Base-by-base conservation (phyloP, 495 filamentous ascomycete species). In the Lasiosphaeris hirsuta region DNA sequence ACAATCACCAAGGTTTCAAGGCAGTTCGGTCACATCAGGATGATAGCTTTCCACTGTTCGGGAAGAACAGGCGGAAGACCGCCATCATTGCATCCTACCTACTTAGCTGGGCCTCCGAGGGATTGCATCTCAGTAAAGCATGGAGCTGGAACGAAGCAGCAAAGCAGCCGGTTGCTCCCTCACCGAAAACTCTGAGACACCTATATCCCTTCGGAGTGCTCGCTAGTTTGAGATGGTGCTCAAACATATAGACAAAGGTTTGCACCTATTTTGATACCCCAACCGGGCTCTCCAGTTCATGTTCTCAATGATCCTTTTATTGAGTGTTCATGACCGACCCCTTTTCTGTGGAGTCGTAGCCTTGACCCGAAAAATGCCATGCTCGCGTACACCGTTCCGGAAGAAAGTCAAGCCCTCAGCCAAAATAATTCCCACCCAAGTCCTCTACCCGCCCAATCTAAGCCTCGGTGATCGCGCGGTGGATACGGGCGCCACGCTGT, bases 401-500 rank as follows among this genome's bases (percentile, higher is more conserved):
- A 69, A 69, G 59, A 69, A 70, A 69, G 66, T 60, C 64, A 69
- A 71, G 67, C 67, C 69, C 67, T 63, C 65, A 66, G 62, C 66
- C 61, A 66, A 64, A 57, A 67, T 61, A 43, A 59, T 60, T 52
- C 61, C 45, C 53, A 57, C 50, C 65, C 63, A 51, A 62, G 44
- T 45, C 55, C 38, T 53, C 64, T 35, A 48, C 23, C 52, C 45
- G 7, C 43, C 46, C 38, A 57, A 55, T 65, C 74, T 90, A 93
- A 71, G 89, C 81, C 68, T 90, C 80, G 57, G 88, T 90, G 77
- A 96, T 89, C 67, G 90, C 90, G 65, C 72, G 72, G 76, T 89
- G 86, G 67, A 86, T 75, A 75, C 87, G 84, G 67, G 83, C 77
- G 69, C 89, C 94, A 69, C 92, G 90, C 84, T 97, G 94, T 76